Percentiles rank a stretch among this genome's conserved stretches.
Conservation (phyloP, 345 rosid species). For the Arabis alpina region DNA sequence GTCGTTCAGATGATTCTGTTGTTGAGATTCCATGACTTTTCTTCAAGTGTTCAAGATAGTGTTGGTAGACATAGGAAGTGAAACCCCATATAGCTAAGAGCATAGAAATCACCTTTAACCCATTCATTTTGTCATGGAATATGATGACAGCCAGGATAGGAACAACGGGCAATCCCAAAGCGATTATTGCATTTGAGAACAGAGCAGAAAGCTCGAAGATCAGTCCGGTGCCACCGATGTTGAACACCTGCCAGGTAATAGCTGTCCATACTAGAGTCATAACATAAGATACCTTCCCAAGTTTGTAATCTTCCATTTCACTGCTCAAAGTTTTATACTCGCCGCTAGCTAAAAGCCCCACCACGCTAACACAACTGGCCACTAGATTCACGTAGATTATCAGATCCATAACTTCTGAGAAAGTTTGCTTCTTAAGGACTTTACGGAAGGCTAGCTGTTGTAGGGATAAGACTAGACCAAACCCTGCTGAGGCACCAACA, state of each 20-base stretch:
- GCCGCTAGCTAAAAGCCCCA: conserved; percentile 61
- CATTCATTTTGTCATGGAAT: conserved; percentile 67
- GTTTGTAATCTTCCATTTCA: conserved; percentile 55
- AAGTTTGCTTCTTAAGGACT: conserved; percentile 45
- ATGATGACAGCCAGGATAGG: conserved; percentile 66
- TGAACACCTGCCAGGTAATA: conserved; percentile 54
- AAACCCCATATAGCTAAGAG: conserved; percentile 72
- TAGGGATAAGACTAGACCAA: conserved; percentile 49
- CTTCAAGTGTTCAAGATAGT: conserved; percentile 41
- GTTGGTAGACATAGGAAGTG: conserved; percentile 46
- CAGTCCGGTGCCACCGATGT: conserved; percentile 56
- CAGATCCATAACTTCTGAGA: conserved; percentile 43
- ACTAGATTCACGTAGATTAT: conserved; percentile 41
- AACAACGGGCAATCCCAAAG: conserved; percentile 60
- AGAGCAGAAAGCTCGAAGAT: conserved; percentile 64
- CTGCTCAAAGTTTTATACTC: conserved; percentile 50
- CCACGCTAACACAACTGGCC: conserved; percentile 40
- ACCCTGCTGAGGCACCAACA: conserved; percentile 53
- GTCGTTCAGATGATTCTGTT: conserved; percentile 17
- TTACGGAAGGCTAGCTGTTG: conserved; percentile 52
- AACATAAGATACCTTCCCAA: conserved; percentile 59
- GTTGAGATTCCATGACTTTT: conserved; percentile 19
- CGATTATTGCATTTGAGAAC: conserved; percentile 63
- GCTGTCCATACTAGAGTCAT: conserved; percentile 59
- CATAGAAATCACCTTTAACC: conserved; percentile 65